These are phyloP conservation scores for Russula sp. DNA, from an alignment of 768 basidiomycete species.

Conservation along the genomic window DNA sequence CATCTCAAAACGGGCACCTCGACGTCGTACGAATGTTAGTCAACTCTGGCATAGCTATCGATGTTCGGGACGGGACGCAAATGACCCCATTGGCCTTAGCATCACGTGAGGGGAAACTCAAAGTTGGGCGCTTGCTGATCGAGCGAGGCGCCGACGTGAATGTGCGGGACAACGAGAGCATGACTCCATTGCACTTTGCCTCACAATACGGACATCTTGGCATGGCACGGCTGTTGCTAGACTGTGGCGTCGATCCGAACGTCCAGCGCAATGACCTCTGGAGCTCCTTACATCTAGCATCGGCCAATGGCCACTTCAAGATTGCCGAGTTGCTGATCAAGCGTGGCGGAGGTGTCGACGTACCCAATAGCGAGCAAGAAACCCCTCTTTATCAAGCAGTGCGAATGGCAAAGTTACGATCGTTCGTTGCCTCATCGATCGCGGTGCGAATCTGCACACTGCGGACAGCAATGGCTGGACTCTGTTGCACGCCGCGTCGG, in stretches of 20 bases:
- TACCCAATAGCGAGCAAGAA: not conserved
- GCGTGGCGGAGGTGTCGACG: not conserved
- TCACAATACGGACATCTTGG: not conserved
- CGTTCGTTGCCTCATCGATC: conserved; percentile 3
- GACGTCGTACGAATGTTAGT: not conserved
- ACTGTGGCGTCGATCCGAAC: not conserved
- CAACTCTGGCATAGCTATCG: not conserved
- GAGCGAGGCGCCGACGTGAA: not conserved
- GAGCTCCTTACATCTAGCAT: not conserved
- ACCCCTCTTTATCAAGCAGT: not conserved
- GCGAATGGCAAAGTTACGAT: not conserved
- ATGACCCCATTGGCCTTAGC: not conserved
- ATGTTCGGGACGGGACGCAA: not conserved
- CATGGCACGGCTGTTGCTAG: not conserved
- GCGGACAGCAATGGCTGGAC: not conserved
- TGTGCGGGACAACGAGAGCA: not conserved
- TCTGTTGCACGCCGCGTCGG: not conserved
- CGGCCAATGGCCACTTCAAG: not conserved
- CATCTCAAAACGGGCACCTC: too few species aligned
- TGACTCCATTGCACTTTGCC: not conserved
- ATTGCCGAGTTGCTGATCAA: not conserved
- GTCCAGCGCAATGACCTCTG: not conserved
- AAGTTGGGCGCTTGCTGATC: not conserved
- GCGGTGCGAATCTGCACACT: not conserved
- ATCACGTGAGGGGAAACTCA: not conserved